Base-by-base conservation (phyloP, 495 filamentous ascomycete species). In the Podospora pseudoanserina region DNA sequence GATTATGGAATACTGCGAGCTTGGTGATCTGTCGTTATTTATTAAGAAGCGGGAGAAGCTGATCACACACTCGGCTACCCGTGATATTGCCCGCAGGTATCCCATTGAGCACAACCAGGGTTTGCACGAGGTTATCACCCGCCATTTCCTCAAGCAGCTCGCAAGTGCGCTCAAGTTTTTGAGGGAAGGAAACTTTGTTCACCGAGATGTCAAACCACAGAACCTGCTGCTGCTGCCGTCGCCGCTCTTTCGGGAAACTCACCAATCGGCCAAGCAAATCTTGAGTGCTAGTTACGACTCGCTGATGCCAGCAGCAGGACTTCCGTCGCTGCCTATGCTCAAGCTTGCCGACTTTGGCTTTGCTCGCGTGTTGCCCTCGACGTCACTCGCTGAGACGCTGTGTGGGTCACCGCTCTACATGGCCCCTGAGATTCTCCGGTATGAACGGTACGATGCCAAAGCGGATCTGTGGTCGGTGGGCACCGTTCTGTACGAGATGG, bases 341-440 rank as follows among this genome's bases (percentile, higher is more conserved):
- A 99, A 99, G 80, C 88, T 99, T 73, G 95, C 95, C 13, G 95
- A 99, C 80, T 99, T 99, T 71, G 95, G 95, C 2, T 99, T 99
- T 75, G 95, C 95, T 64, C 88, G 95, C 61, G 92, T 94, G 58
- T 81, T 99, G 60, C 94, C 94, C 6, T 85, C 90, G 11, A 94
- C 94, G 1, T 92, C 94, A 2, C 82, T 99, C 57, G 95, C 95
- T 7, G 95, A 99, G 75, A 99, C 95, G 3, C 84, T 99, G 5
- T 99, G 95, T 77, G 95, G 95, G 39, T 99, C 95, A n/a, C 95
- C 95, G 16, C 84, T 99, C 27, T 99, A 99, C 79, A 99, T 99
- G 95, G 95, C 95, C 1, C 95, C 95, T 2, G 95, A 99, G 79
- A 99, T 99, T 67, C 86, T 99, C 56, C 88, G 94, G 56, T 99